A percentile compares a stretch with the other conserved stretches of the same genome.
Conservation (phyloP, 1,139 yeast species). For the Williopsis jadinii region DNA sequence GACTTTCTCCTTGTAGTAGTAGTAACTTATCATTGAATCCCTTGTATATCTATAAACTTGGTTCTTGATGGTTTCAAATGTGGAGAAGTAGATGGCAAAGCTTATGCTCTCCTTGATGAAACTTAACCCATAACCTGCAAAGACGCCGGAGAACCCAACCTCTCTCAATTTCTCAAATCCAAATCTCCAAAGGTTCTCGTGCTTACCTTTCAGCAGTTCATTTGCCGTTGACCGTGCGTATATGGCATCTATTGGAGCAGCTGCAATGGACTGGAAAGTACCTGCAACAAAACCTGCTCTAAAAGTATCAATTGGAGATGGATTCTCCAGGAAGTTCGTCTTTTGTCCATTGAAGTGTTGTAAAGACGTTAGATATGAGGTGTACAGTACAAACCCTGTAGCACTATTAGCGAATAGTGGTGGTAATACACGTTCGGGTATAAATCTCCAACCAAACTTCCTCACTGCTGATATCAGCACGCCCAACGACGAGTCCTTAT, state of each 20-base stretch:
- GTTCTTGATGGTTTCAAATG: conserved; percentile 78
- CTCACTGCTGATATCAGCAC: conserved; percentile 63
- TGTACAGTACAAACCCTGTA: conserved; percentile 79
- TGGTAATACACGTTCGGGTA: conserved; percentile 80
- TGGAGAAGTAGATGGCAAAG: conserved; percentile 78
- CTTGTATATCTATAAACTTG: conserved; percentile 47
- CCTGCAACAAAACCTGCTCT: conserved; percentile 85
- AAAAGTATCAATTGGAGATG: conserved; percentile 50
- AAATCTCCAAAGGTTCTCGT: conserved; percentile 71
- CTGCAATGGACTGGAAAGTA: conserved; percentile 78
- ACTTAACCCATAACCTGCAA: conserved; percentile 80
- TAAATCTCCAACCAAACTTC: conserved; percentile 79
- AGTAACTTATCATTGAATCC: conserved; percentile 14
- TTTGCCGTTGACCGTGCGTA: conserved; percentile 74
- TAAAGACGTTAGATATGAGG: conserved; percentile 60
- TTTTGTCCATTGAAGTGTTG: conserved; percentile 26
- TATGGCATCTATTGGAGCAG: conserved; percentile 91
- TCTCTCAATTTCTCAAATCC: conserved; percentile 62
- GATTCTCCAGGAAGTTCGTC: conserved; percentile 20
- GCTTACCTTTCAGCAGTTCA: conserved; percentile 62
- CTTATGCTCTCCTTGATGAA: conserved; percentile 77
- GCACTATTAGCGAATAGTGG: conserved; percentile 84
- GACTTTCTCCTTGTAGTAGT: conserved; percentile 15
- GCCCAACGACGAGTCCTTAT: conserved; percentile 75
- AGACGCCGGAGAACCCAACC: conserved; percentile 77